Base-by-base conservation (phyloP, 192 early-diverging fungal species). In the Ramicandelaber brevisporus region DNA sequence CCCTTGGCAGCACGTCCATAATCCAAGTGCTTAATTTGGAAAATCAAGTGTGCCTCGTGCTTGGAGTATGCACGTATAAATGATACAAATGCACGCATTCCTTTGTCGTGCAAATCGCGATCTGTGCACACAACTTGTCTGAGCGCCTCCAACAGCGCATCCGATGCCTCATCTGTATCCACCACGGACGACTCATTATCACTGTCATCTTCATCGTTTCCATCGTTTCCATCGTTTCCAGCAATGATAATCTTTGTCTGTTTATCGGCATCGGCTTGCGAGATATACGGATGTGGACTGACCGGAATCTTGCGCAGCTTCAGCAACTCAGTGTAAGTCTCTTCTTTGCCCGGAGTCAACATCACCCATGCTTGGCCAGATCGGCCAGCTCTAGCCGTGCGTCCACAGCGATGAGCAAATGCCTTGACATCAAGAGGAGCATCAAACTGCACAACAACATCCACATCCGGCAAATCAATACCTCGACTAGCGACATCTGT, bases 401-500 rank as follows among this genome's bases (percentile, higher is more conserved):
- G 68, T 5, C 92, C 92, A 42, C 84, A 89, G 3, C 92, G 61
- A 54, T 98, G 92, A 1, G 84, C 60, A 50, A 98, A 98, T 5
- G 70, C 66, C 53, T 90, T 89, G 3, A 88, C 88, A 33, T 98
- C 88, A 31, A 84, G 83, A 1, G 88, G 88, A 6, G 92, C 76
- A 40, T 98, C 92, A 21, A 74, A 70, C 46, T 98, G 92, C 18
- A 95, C 59, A 1, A 98, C 84, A 38, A 61, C 76, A 33, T 95
- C 92, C 0, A 98, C 80, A 49, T 89, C 81, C 0, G 88, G 87
- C 33, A 95, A 72, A 50, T 98, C 92, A 25, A 98, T 41, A 7
- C 92, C 92, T 14, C 92, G 68, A 2, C 85, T 77, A 2, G 92
- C 86, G 19, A 98, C 75, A 57, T 98, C 92, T 4, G 88, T 98